These are phyloP conservation scores for Triticum turgidum DNA, from an alignment of 176 grass and related monocot species.

Conservation along the genomic window DNA sequence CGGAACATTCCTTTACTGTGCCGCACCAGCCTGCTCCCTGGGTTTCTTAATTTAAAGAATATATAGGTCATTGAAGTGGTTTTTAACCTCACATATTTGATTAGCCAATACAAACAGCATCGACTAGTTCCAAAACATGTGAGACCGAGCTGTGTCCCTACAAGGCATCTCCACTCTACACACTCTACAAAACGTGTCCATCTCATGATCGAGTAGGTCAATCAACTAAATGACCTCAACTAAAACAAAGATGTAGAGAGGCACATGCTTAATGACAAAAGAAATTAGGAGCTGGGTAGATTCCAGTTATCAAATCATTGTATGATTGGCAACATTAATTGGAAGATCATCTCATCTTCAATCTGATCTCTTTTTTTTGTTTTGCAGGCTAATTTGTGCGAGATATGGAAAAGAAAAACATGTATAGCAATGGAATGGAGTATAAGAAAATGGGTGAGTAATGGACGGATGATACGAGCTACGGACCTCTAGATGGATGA, in stretches of 20 bases:
- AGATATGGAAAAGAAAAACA: neutral
- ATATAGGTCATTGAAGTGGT: neutral
- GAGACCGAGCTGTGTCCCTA: too few species aligned
- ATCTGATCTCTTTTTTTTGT: neutral
- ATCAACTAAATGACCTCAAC: neutral
- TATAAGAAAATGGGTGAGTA: neutral
- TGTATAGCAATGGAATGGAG: neutral
- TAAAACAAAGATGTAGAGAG: neutral
- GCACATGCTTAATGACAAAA: neutral
- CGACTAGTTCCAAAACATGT: too few species aligned
- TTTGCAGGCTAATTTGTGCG: neutral
- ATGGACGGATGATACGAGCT: neutral
- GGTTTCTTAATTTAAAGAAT: neutral
- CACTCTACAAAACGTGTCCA: too few species aligned
- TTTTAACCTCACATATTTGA: too few species aligned
- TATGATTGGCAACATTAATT: neutral
- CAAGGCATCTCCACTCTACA: too few species aligned
- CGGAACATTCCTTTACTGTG: constrained; percentile 8
- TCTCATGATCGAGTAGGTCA: neutral
- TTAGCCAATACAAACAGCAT: too few species aligned
- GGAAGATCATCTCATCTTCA: neutral
- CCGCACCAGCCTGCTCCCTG: constrained; percentile 66
- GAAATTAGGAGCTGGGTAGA: neutral
- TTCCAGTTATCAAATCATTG: neutral
- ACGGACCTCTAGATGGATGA: neutral